phyloP scores from a whole-genome alignment of 2,329 filamentous ascomycete genomes.

The Paracamarosporium sp. region DNA sequence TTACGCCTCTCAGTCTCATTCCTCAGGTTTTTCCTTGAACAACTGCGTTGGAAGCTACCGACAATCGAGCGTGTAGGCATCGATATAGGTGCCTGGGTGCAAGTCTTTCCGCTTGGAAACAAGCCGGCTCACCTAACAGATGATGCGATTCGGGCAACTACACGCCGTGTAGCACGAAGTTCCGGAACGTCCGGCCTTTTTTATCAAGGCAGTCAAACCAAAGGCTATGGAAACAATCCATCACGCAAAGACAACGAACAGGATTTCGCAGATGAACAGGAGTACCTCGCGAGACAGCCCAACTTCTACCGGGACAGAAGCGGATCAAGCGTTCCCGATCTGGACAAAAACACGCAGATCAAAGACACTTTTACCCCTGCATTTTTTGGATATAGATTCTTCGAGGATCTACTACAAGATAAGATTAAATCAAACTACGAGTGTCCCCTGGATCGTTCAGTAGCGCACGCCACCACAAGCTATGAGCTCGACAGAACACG shows the following conservation, averaged over 20 bases:
- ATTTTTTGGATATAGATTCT: not conserved
- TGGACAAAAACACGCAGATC: not conserved
- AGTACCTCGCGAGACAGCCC: not conserved
- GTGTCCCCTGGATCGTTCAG: not conserved
- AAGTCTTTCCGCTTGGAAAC: constrained; percentile 20
- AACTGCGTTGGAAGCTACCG: constrained; percentile 9
- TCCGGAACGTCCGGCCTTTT: not conserved
- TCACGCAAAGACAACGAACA: not conserved
- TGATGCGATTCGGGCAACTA: not conserved
- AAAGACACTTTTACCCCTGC: not conserved
- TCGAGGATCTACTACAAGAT: not conserved
- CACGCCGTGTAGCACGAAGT: constrained; percentile 14
- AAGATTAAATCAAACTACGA: not conserved
- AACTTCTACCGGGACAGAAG: constrained; percentile 9
- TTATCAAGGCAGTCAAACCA: not conserved
- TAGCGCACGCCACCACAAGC: not conserved
- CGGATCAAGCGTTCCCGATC: not conserved
- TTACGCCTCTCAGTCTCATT: constrained; percentile 25
- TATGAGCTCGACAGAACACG: not conserved
- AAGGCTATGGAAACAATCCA: not conserved
- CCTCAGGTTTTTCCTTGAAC: constrained; percentile 17
- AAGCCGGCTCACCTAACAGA: not conserved
- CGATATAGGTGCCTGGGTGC: constrained; percentile 36
- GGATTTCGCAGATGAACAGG: not conserved
- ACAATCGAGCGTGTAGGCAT: constrained; percentile 25